phyloP scores from a whole-genome alignment of 441 rosid genomes.

The Adansonia rubrostipa region DNA sequence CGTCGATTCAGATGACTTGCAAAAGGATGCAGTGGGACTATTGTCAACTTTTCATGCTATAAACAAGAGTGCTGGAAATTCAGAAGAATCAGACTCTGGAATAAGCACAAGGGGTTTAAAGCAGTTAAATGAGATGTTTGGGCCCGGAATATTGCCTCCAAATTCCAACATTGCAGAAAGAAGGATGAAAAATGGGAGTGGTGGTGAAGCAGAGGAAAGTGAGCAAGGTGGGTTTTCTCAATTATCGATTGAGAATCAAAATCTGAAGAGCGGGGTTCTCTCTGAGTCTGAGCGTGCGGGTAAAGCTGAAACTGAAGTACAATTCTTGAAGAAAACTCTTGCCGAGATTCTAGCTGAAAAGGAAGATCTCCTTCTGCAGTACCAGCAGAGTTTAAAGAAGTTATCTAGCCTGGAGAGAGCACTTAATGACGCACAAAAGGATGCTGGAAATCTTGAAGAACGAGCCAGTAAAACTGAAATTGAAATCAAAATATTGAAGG shows the following conservation, averaged over 20 bases:
- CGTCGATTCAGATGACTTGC: constrained; percentile 46
- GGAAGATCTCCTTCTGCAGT: constrained; percentile 50
- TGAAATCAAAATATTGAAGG: constrained; percentile 57
- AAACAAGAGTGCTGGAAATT: constrained; percentile 36
- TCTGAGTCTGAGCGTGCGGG: constrained; percentile 41
- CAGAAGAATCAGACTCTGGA: constrained; percentile 44
- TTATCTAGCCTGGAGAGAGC: constrained; percentile 51
- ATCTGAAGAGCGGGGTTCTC: constrained; percentile 32
- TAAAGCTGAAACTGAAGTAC: constrained; percentile 52
- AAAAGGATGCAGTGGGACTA: constrained; percentile 36
- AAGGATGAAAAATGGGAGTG: constrained; percentile 26
- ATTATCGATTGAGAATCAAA: constrained; percentile 37
- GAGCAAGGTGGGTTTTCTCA: constrained; percentile 29
- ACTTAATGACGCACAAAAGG: constrained; percentile 47
- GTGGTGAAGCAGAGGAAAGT: constrained; percentile 30
- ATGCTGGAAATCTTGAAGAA: constrained; percentile 53
- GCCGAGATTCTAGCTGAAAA: constrained; percentile 60
- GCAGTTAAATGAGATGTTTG: constrained; percentile 44
- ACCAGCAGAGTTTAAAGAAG: constrained; percentile 57
- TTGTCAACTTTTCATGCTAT: constrained; percentile 34
- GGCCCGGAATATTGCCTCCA: constrained; percentile 27
- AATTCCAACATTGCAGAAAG: constrained; percentile 28
- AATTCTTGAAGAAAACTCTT: constrained; percentile 49
- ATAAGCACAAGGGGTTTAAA: constrained; percentile 53
- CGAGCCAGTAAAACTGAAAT: constrained; percentile 62